These are phyloP conservation scores for Biscogniauxia mediterranea DNA, from an alignment of 2,329 filamentous ascomycete genomes.

Conservation along the genomic window DNA sequence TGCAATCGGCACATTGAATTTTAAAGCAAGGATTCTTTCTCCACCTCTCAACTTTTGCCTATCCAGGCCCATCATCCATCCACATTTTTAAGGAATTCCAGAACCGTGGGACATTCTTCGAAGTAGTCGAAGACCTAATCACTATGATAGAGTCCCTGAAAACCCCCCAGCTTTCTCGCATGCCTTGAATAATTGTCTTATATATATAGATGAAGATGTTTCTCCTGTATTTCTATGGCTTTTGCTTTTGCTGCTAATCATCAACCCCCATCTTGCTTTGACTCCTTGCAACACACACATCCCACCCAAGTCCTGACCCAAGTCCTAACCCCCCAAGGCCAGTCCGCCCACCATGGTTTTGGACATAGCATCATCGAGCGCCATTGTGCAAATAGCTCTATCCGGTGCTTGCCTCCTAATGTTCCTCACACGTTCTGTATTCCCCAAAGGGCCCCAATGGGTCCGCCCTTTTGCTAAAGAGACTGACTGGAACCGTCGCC, in stretches of 20 bases:
- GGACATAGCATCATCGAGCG: slow-evolving; percentile 18
- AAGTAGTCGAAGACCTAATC: too few relatives aligned
- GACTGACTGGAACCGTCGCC: slow-evolving; percentile 17
- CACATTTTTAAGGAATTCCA: too few relatives aligned
- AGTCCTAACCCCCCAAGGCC: background rate
- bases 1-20: too few relatives aligned
- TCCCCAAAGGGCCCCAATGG: slow-evolving; percentile 39
- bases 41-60: too few relatives aligned
- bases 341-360: slow-evolving; percentile 10
- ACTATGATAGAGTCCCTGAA: background rate
- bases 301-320: background rate
- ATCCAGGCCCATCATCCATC: too few relatives aligned
- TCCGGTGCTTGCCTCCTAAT: slow-evolving; percentile 32
- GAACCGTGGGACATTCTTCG: too few relatives aligned
- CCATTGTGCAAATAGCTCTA: slow-evolving; percentile 33
- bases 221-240: background rate
- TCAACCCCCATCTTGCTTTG: too few relatives aligned
- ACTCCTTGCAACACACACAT: too few relatives aligned
- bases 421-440: slow-evolving; percentile 24
- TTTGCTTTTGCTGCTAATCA: too few relatives aligned
- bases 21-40: too few relatives aligned
- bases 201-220: background rate
- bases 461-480: slow-evolving; percentile 44
- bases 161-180: background rate
- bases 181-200: background rate